Conservation (phyloP, 2,329 filamentous ascomycete genomes). For the Sarocladiaceae sp. region DNA sequence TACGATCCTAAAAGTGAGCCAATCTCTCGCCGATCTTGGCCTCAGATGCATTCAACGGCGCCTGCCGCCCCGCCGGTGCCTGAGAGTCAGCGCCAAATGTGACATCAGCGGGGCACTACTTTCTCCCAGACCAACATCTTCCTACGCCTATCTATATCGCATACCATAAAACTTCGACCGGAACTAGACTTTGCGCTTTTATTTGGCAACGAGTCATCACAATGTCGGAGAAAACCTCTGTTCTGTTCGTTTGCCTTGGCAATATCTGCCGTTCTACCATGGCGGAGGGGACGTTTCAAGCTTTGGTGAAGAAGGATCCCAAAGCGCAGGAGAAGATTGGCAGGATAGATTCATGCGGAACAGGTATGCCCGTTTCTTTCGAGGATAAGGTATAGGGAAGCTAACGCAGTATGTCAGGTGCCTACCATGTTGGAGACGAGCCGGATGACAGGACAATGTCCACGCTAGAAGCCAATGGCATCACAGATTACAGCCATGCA, state of each 20-base stretch:
- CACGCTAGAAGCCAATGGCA: slow-evolving; percentile 69
- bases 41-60: neutral
- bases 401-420: slow-evolving; percentile 40
- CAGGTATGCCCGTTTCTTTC: too few species aligned
- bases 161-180: neutral
- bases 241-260: slow-evolving; percentile 93
- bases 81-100: neutral
- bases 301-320: slow-evolving; percentile 54
- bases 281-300: slow-evolving; percentile 90
- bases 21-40: slow-evolving; percentile 2
- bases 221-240: slow-evolving; percentile 52
- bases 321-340: slow-evolving; percentile 57
- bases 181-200: too few species aligned
- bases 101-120: slow-evolving; percentile 5
- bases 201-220: slow-evolving; percentile 10
- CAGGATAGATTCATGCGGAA: slow-evolving; percentile 83
- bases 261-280: slow-evolving; percentile 95
- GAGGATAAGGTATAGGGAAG: neutral
- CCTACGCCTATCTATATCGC: neutral
- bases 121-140: neutral
- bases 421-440: slow-evolving; percentile 73
- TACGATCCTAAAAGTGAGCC: neutral
- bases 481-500: slow-evolving; percentile 70
- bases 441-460: slow-evolving; percentile 83
- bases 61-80: neutral